Conservation (phyloP, 495 filamentous ascomycete species). For the Xylaria curta region DNA sequence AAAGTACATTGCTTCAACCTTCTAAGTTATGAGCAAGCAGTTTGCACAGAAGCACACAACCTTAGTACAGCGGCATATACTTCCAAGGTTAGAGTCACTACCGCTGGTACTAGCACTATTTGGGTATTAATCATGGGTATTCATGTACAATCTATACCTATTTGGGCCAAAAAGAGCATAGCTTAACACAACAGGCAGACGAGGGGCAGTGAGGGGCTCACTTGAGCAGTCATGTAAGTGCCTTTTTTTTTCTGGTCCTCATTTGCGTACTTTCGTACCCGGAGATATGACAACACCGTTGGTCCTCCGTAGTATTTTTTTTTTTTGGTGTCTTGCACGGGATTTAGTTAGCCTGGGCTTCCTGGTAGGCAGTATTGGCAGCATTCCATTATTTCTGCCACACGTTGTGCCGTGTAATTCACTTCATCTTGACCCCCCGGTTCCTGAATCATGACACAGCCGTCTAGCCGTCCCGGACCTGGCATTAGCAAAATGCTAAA, state of each 20-base stretch:
- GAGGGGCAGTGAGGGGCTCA: constrained; percentile 11
- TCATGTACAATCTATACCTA: background rate
- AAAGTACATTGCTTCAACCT: background rate
- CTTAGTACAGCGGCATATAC: background rate
- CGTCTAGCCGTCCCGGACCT: constrained; percentile 10
- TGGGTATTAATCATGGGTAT: background rate
- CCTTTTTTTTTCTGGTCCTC: constrained; percentile 9
- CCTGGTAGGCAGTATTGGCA: background rate
- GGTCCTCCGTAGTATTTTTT: background rate
- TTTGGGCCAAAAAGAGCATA: background rate
- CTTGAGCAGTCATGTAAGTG: constrained; percentile 9
- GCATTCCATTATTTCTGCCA: background rate
- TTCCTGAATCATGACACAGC: constrained; percentile 22
- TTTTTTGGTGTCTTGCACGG: background rate
- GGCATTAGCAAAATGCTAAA: constrained; percentile 21
- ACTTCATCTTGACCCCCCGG: background rate
- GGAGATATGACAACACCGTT: constrained; percentile 2
- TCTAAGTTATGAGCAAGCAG: background rate
- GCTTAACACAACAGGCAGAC: background rate
- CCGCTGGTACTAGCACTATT: background rate
- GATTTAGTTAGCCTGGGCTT: background rate
- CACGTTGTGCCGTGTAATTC: background rate
- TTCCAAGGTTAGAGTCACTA: background rate
- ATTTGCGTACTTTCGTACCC: constrained; percentile 1
- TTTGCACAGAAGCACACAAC: background rate